Evolutionary conservation across 78 protist genomes (phyloP).

Genomic region (Carpediemonas membranifera): DNA sequence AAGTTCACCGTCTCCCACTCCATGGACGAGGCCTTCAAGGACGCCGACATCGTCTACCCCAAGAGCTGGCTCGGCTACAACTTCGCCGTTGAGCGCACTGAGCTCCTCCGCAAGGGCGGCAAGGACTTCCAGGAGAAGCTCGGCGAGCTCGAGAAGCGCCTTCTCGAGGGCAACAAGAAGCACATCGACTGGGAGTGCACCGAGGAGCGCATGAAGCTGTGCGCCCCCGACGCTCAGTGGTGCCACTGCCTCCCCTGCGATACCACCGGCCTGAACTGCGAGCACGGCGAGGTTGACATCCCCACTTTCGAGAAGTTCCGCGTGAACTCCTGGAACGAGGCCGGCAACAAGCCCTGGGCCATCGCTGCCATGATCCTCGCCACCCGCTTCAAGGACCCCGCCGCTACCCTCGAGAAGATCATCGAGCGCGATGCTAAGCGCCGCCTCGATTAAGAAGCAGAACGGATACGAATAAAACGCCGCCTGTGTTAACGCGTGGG

Average conservation of each 20-base stretch:
- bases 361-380: slow-evolving; percentile 13
- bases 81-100: slow-evolving; percentile 12
- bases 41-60: slow-evolving; percentile 45
- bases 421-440: background rate
- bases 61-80: slow-evolving; percentile 27
- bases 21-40: slow-evolving; percentile 42
- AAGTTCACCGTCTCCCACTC: slow-evolving; percentile 2
- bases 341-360: slow-evolving; percentile 31
- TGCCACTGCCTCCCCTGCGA: slow-evolving; percentile 47
- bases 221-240: slow-evolving; percentile 17
- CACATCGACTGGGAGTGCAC: slow-evolving; percentile 28
- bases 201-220: slow-evolving; percentile 29
- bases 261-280: slow-evolving; percentile 24
- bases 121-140: background rate
- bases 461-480: no score
- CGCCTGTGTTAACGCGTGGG: no score
- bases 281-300: slow-evolving; percentile 27
- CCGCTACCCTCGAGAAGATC: slow-evolving; percentile 1
- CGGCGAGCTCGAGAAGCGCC: slow-evolving; percentile 14
- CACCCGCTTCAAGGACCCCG: background rate
- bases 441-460: no score
- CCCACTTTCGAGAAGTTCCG: slow-evolving; percentile 31
- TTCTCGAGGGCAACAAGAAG: slow-evolving; percentile 13
- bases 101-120: slow-evolving; percentile 25
- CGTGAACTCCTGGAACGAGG: slow-evolving; percentile 36